Evolutionary conservation across 2,329 filamentous ascomycete genomes (phyloP).

Genomic region (Fusarium sp.): DNA sequence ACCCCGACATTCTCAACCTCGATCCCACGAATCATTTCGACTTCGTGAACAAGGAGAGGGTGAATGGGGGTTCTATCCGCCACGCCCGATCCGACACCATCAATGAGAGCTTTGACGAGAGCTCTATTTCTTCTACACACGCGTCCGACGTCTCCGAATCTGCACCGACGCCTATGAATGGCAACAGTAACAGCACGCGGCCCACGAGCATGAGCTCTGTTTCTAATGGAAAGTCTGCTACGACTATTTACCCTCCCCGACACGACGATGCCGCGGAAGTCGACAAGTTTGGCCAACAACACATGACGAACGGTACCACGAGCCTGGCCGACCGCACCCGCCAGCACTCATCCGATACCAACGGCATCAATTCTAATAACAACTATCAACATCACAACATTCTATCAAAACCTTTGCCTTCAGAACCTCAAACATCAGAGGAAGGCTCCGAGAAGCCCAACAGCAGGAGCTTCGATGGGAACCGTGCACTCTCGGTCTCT

Average conservation of each 20-base stretch:
- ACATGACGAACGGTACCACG: slow-evolving; percentile 47
- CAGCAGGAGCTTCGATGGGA: slow-evolving; percentile 36
- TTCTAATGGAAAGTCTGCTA: slow-evolving; percentile 66
- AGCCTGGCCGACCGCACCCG: slow-evolving; percentile 50
- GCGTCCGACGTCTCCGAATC: slow-evolving; percentile 65
- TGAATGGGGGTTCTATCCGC: slow-evolving; percentile 55
- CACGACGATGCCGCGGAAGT: slow-evolving; percentile 45
- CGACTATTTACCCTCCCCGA: slow-evolving; percentile 48
- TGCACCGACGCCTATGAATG: slow-evolving; percentile 59
- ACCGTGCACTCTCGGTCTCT: slow-evolving; percentile 21
- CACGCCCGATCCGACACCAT: slow-evolving; percentile 60
- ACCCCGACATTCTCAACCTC: slow-evolving; percentile 60
- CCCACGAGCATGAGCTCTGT: slow-evolving; percentile 70
- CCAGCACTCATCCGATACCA: slow-evolving; percentile 33
- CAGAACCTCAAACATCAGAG: slow-evolving; percentile 36
- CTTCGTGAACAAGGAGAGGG: slow-evolving; percentile 51
- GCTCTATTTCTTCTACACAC: slow-evolving; percentile 65
- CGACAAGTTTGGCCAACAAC: slow-evolving; percentile 40
- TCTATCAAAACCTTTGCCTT: slow-evolving; percentile 42
- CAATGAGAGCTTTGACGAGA: slow-evolving; percentile 67
- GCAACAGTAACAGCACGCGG: slow-evolving; percentile 55
- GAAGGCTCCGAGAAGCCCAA: slow-evolving; percentile 27
- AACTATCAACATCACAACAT: slow-evolving; percentile 30
- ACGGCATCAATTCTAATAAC: slow-evolving; percentile 36
- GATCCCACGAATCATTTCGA: slow-evolving; percentile 57